A percentile compares a stretch with the other conserved stretches of the same genome.
phyloP scores from a whole-genome alignment of 2,329 filamentous ascomycete species.

The Ilyonectria destructans region DNA sequence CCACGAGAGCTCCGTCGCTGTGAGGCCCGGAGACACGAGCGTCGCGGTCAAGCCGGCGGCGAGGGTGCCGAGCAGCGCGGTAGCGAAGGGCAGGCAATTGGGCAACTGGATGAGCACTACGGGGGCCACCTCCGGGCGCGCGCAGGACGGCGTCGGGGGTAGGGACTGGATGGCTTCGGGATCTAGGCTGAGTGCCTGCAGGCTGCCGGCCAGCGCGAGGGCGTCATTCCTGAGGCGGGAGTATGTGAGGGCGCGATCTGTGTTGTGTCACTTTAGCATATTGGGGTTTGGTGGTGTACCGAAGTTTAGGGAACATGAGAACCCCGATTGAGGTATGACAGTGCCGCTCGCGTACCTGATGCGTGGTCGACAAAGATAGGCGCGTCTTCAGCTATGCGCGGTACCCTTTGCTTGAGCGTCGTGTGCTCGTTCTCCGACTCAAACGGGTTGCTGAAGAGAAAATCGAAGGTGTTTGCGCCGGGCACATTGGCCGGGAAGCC shows the following conservation, averaged over 20 bases:
- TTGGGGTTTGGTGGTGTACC: background rate
- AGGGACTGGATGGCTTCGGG: slow-evolving; percentile 54
- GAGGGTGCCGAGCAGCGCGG: slow-evolving; percentile 56
- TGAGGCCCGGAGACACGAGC: slow-evolving; percentile 58
- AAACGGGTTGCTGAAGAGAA: slow-evolving; percentile 58
- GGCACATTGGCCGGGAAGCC: slow-evolving; percentile 41
- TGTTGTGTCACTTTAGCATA: background rate
- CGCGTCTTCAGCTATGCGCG: slow-evolving; percentile 51
- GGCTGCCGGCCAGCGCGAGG: slow-evolving; percentile 55
- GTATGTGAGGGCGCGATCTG: slow-evolving; percentile 57
- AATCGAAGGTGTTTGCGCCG: slow-evolving; percentile 55
- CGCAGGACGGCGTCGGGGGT: slow-evolving; percentile 58
- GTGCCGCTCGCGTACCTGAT: slow-evolving; percentile 50
- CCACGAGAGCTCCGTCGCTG: slow-evolving; percentile 59
- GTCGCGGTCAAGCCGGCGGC: slow-evolving; percentile 60
- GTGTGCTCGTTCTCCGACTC: slow-evolving; percentile 49
- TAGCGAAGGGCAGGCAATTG: slow-evolving; percentile 59
- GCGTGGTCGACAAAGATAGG: slow-evolving; percentile 60
- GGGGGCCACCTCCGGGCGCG: slow-evolving; percentile 57
- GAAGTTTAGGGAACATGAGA: background rate
- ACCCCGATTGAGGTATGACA: background rate
- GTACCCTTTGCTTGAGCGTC: slow-evolving; percentile 50
- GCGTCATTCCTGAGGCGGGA: slow-evolving; percentile 54
- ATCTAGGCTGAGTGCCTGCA: slow-evolving; percentile 56
- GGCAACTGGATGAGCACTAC: slow-evolving; percentile 61